Base-by-base conservation (phyloP, 345 rosid species). In the Eucalyptus tenuipes region DNA sequence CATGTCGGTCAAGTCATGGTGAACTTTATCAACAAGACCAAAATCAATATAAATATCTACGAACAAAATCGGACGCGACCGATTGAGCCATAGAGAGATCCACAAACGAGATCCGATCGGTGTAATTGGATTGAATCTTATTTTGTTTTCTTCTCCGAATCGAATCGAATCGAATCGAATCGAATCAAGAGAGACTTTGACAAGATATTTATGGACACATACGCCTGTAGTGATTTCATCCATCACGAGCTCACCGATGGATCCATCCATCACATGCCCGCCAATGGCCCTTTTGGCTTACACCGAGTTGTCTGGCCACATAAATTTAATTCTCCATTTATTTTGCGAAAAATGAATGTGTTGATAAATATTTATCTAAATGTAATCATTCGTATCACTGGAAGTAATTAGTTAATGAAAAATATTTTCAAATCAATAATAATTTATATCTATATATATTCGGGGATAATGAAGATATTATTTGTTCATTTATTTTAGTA, bases 321-420 rank as follows among this genome's bases (percentile, higher is more conserved):
- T 27, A 27, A 29, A 61, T 29, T 29, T 29, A 55, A 4, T 22
- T 22, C 3, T 55, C 29, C 13, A 24, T 55, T 55, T 24, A 55
- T 55, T 55, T 55, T 24, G 0, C 6, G 1, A 24, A 55, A 22
- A 55, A 24, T 24, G 1, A 55, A 24, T 55, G 0, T 22, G 22
- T 22, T 55, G 61, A 2, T 8, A 55, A 55, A 55, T 55, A 55
- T 55, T 9, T 55, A 22, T 55, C 61, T 52, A 55, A 24, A 55
- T 22, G 6, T 55, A 55, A 24, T 55, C 61, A 22, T 5, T 24
- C 1, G 29, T 10, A 55, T 55, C 13, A 10, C 1, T 55, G 0
- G 13, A 55, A 55, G 13, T 55, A 55, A 55, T 24, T 55, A 55
- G 3, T 2, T 24, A 55, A 22, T 9, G 29, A 55, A 55, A 55